Evolutionary conservation across 208 protist genomes (phyloP).

Genomic region (Acanthamoeba healyi): DNA sequence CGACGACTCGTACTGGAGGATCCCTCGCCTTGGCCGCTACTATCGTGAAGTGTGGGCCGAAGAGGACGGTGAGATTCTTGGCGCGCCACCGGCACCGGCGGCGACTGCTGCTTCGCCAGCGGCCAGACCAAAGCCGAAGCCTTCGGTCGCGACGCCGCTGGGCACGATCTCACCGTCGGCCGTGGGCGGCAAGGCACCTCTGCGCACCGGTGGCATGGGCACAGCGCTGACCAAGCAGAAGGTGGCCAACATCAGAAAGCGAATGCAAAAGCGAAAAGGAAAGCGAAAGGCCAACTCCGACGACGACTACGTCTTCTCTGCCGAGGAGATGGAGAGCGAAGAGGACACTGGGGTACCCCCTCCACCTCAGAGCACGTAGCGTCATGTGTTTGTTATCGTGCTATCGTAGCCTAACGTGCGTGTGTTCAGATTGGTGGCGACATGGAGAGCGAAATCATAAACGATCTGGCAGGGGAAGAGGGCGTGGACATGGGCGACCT

Average conservation of each 20-base stretch:
- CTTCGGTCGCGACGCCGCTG: not conserved
- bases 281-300: slow-evolving; percentile 60
- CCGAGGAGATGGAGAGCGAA: slow-evolving; percentile 49
- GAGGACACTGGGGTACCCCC: not conserved
- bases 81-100: not conserved
- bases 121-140: not conserved
- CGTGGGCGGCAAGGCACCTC: not conserved
- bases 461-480: slow-evolving; percentile 1
- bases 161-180: not conserved
- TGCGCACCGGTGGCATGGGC: not conserved
- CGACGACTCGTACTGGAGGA: slow-evolving; percentile 39
- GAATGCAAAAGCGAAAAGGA: slow-evolving; percentile 6
- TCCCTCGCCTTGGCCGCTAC: slow-evolving; percentile 28
- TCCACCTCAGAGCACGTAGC: not conserved
- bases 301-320: slow-evolving; percentile 68
- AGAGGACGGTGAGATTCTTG: slow-evolving; percentile 12
- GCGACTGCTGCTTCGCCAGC: not conserved
- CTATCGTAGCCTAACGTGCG: too few species aligned
- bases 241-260: slow-evolving; percentile 58
- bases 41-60: slow-evolving; percentile 50
- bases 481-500: not conserved
- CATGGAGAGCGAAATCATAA: slow-evolving; percentile 51
- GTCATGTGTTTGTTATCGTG: not conserved
- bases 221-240: not conserved
- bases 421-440: not conserved